Evolutionary conservation across 2,329 filamentous ascomycete species (phyloP).

Genomic region (Thelonectria blattea): DNA sequence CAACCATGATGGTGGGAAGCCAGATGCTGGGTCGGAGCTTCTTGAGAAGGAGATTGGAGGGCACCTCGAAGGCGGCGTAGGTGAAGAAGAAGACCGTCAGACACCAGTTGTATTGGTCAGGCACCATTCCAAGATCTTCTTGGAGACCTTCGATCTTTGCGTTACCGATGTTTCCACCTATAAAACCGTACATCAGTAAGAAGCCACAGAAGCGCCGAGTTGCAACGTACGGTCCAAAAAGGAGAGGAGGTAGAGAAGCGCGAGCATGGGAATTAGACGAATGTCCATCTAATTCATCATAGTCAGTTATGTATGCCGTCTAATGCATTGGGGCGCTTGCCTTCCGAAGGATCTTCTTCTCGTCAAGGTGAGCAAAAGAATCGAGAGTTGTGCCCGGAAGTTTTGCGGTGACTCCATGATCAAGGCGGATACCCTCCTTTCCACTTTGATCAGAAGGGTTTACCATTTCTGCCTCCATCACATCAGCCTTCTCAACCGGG

Average conservation of each 20-base stretch:
- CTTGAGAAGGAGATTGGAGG: conserved; percentile 82
- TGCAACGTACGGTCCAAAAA: conserved; percentile 64
- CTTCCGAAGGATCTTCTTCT: conserved; percentile 65
- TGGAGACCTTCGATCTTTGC: conserved; percentile 68
- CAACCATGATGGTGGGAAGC: conserved; percentile 76
- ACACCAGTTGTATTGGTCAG: conserved; percentile 73
- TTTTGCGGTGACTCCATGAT: conserved; percentile 20
- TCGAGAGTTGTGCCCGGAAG: conserved; percentile 30
- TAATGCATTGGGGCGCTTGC: conserved; percentile 32
- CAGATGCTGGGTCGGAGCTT: conserved; percentile 75
- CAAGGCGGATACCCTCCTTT: conserved; percentile 20
- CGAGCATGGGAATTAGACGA: conserved; percentile 65
- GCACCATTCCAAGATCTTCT: conserved; percentile 61
- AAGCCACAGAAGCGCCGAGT: background rate
- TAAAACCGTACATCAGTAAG: background rate
- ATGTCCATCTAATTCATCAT: conserved; percentile 52
- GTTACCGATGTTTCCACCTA: conserved; percentile 61
- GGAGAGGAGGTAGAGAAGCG: conserved; percentile 70
- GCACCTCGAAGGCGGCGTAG: conserved; percentile 76
- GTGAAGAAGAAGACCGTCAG: conserved; percentile 78
- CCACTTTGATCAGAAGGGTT: conserved; percentile 12
- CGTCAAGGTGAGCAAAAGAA: conserved; percentile 42
- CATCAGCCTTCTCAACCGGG: conserved; percentile 29
- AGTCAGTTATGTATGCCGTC: conserved; percentile 7
- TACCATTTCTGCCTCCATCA: conserved; percentile 33